Conservation (phyloP, 306 rosid genomes). For the Castanea sativa region DNA sequence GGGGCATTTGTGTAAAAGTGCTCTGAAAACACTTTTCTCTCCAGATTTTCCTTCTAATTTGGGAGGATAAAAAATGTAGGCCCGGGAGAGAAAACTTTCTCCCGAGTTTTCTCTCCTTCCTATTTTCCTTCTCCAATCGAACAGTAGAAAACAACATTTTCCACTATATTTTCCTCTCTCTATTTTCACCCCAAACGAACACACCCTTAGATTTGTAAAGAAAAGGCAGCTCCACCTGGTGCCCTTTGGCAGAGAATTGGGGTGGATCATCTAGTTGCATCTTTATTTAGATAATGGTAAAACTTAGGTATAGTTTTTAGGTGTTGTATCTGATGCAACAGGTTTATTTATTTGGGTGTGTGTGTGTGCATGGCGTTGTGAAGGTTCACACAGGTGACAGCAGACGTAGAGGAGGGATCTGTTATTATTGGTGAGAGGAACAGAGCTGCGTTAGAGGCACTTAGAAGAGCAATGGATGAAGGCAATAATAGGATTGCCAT, state of each 20-base stretch:
- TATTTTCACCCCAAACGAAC: too few relatives aligned
- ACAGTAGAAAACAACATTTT: too few relatives aligned
- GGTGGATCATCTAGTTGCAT: neutral
- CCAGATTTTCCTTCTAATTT: too few relatives aligned
- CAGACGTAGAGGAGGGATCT: conserved; percentile 78
- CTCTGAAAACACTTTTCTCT: too few relatives aligned
- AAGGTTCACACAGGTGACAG: conserved; percentile 75
- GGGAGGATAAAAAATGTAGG: too few relatives aligned
- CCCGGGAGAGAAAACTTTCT: too few relatives aligned
- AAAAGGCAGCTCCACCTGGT: neutral
- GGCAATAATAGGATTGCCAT: conserved; percentile 85
- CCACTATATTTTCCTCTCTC: too few relatives aligned
- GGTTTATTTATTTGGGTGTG: conserved; percentile 6
- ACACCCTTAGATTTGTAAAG: neutral
- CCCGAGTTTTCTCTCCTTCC: too few relatives aligned
- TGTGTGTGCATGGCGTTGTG: neutral
- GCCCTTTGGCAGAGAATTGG: neutral
- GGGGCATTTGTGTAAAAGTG: too few relatives aligned
- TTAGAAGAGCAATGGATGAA: conserved; percentile 50
- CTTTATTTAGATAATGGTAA: neutral
- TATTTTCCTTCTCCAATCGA: too few relatives aligned
- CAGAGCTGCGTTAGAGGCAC: conserved; percentile 67
- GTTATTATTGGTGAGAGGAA: conserved; percentile 90
- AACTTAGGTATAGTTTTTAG: too few relatives aligned
- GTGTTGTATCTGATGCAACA: conserved; percentile 17